Base-by-base conservation (phyloP, 768 basidiomycete genomes). In the Collybiopsis luxurians region DNA sequence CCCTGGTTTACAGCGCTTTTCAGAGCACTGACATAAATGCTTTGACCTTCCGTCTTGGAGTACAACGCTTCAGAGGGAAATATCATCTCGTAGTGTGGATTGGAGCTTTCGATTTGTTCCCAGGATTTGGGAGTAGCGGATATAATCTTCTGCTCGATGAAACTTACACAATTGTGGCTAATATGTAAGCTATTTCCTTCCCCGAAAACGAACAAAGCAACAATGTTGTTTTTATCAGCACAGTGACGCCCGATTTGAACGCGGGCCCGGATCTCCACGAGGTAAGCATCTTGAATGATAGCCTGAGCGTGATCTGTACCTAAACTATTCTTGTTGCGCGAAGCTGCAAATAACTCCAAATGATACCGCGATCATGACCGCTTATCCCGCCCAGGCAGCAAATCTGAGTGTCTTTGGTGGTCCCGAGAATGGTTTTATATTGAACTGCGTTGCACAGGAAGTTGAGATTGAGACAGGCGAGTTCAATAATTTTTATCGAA, bases 251-350 rank as follows among this genome's bases (percentile, higher is more conserved):
- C 23, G 28, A 42, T 4, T 21, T 42, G 43, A 19, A 26, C 26
- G 43, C 34, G 24, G 53, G 53, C 10, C 39, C 53, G 9, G 53
- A 54, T 44, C n/a, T 54, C 9, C 53, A 54, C 9, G 53, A 54
- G 53, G 53, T 54, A 19, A 27, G 19, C 4, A 1, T 12, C 31
- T 13, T 36, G n/a, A 13, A 4, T 24, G 9, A 34, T 13, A 34
- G 5, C 5, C 31, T 34, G 6, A 34, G 5, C 31, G 6, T 34
- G 31, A 5, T n/a, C n/a, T n/a, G 6, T 34, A 13, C 31, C 31
- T 34, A 6, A 10, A 24, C 10, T 17, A 4, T 24, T 21, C 30
- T 26, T 17, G 7, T 53, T 23, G 27, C n/a, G n/a, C n/a, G 4
- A 3, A 54, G 53, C 27, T 54, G 3, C 39, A 43, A 12, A 34